Percentiles rank a stretch among this genome's conserved stretches.
Conservation (phyloP, 2,329 filamentous ascomycete genomes). For the Thielaviopsis euricoi region DNA sequence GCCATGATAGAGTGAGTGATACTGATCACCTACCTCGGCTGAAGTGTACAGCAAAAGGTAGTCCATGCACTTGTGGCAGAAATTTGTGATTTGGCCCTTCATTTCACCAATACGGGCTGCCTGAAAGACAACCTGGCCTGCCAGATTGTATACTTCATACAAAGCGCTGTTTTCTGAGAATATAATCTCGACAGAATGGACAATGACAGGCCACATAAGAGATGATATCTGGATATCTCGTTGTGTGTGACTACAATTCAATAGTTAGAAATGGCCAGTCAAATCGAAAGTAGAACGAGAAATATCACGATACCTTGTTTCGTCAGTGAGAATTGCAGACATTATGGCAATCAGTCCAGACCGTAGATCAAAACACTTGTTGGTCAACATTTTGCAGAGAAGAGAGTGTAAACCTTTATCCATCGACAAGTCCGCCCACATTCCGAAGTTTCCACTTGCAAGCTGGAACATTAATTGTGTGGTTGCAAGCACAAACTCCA, state of each 20-base stretch:
- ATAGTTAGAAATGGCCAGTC: neutral
- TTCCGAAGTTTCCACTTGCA: neutral
- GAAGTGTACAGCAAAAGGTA: neutral
- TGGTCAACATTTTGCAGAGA: neutral
- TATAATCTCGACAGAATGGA: neutral
- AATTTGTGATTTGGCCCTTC: neutral
- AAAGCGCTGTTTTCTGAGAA: neutral
- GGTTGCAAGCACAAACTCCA: neutral
- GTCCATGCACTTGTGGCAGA: neutral
- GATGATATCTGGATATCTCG: neutral
- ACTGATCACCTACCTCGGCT: conserved; percentile 16
- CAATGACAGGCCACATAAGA: neutral
- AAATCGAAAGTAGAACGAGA: neutral
- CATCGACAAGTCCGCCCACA: neutral
- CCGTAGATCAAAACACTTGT: neutral
- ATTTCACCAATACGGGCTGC: neutral
- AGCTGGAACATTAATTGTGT: neutral
- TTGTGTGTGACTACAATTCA: neutral
- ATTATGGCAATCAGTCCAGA: neutral
- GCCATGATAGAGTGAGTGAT: neutral
- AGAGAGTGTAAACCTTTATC: neutral
- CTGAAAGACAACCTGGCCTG: neutral
- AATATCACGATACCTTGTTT: neutral
- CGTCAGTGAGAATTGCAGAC: neutral
- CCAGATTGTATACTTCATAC: neutral